Conservation (phyloP, 1,139 yeast genomes). For the Yamadazyma diospyri region DNA sequence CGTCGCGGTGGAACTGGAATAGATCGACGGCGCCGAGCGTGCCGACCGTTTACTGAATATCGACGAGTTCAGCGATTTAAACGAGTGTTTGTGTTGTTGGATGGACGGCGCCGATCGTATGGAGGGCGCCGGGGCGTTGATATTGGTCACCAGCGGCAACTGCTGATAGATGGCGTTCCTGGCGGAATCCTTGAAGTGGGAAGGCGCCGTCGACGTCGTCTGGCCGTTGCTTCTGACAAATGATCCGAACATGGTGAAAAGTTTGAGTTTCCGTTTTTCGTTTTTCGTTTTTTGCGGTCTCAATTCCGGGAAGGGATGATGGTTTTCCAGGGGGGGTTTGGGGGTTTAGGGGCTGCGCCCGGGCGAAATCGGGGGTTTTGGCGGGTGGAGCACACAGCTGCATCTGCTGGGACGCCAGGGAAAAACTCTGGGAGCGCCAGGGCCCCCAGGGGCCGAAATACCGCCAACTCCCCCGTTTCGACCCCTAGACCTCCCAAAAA, state of each 20-base stretch:
- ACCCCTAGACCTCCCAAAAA: background rate
- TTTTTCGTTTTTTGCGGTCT: constrained; percentile 3
- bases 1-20: constrained; percentile 42
- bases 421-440: constrained; percentile 1
- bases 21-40: constrained; percentile 43
- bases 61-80: constrained; percentile 31
- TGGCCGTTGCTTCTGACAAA: constrained; percentile 29
- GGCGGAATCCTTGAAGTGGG: constrained; percentile 44
- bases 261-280: constrained; percentile 4
- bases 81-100: constrained; percentile 14
- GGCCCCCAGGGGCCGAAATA: background rate
- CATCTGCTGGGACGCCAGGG: background rate
- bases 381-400: too few relatives aligned
- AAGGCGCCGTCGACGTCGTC: constrained; percentile 32
- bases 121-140: constrained; percentile 16
- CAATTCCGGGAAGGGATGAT: too few relatives aligned
- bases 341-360: too few relatives aligned
- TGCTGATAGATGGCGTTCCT: constrained; percentile 47
- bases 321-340: too few relatives aligned
- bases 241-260: constrained; percentile 34
- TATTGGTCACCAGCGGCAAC: constrained; percentile 29
- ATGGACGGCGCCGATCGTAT: constrained; percentile 20
- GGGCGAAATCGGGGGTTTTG: too few relatives aligned
- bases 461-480: background rate
- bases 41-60: constrained; percentile 38